Percentiles rank a stretch among this genome's conserved stretches.
Evolutionary conservation across 108 stramenopile genomes (phyloP).

Genomic region (Chaetoceros tenuissimus): DNA sequence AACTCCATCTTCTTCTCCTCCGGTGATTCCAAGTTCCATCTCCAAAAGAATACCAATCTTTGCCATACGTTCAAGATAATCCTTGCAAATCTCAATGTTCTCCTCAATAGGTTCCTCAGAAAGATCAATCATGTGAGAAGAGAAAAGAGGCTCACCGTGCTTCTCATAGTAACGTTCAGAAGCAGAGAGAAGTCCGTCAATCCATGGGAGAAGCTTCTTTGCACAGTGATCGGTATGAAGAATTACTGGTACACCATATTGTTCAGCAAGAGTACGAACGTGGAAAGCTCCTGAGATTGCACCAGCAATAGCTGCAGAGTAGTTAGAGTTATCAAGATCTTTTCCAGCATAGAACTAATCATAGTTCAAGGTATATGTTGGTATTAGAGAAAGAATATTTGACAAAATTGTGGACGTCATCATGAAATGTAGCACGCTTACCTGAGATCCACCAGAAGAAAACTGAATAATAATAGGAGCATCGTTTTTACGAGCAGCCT

Average conservation of each 20-base stretch:
- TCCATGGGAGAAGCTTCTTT: constrained; percentile 86
- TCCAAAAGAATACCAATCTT: constrained; percentile 81
- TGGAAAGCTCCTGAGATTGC: constrained; percentile 86
- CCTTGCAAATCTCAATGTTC: constrained; percentile 86
- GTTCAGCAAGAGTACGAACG: constrained; percentile 88
- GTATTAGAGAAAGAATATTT: too few species aligned
- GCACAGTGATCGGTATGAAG: constrained; percentile 94
- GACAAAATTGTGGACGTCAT: not conserved
- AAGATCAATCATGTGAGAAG: constrained; percentile 92
- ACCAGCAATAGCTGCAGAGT: constrained; percentile 81
- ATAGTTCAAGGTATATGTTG: constrained; percentile 1
- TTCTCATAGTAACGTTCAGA: constrained; percentile 63
- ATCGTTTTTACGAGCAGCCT: constrained; percentile 82
- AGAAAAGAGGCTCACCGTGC: constrained; percentile 90
- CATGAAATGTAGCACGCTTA: constrained; percentile 5
- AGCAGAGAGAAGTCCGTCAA: constrained; percentile 82
- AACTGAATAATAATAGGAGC: constrained; percentile 91
- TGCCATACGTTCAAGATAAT: constrained; percentile 70
- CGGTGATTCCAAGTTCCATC: constrained; percentile 94
- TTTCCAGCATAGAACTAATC: constrained; percentile 86
- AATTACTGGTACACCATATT: constrained; percentile 91
- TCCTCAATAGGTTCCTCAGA: constrained; percentile 91
- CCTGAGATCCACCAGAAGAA: constrained; percentile 75
- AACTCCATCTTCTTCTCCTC: constrained; percentile 94
- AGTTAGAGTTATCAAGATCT: constrained; percentile 71